Evolutionary conservation across 106 monocot genomes (phyloP), one percentile per base, ranked within the genome.

Genomic region (Acorus gramineus): DNA sequence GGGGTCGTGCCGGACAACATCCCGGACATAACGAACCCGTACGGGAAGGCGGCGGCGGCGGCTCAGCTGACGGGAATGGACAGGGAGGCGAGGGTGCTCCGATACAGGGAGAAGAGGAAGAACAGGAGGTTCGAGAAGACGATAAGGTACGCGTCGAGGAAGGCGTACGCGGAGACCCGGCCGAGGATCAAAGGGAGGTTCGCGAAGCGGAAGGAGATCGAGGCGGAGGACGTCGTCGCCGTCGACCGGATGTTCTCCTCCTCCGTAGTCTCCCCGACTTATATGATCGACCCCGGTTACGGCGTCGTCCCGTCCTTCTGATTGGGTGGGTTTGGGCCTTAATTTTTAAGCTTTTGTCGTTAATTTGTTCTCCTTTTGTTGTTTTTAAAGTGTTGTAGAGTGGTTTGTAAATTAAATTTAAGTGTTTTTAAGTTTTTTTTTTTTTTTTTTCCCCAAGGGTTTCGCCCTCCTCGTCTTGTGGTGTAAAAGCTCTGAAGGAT

Each of bases 51-150:
- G 45, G 61, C n/a, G 7, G 43, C 60, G 71, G 61, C 8, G 58
- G 51, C 28, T 0, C 28, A 28, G 28, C 28, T 28, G 28, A 1
- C 52, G 47, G 61, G 52, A 63, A 42, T 63, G 65, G 78, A 81
- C 11, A 57, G 85, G 9, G 85, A 81, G 72, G 85, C 85, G 64
- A 65, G 81, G 59, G 67, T 86, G 71, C 78, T 81, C 81, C 57
- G 81, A 57, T 86, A 86, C 73, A 52, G 85, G 10, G 81, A 86
- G 72, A 86, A 86, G 85, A 52, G 81, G 62, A 86, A 76, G 78
- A 82, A 55, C 69, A 71, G 85, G 53, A 53, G 60, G 63, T 86
- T 86, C 69, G 72, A 86, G 70, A 86, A 86, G 86, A 86, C 79
- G 55, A 86, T 82, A 65, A 64, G 86, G 49, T 86, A 86, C 54